phyloP scores from a whole-genome alignment of 2,329 filamentous ascomycete genomes.

The Penicillium olsonii region DNA sequence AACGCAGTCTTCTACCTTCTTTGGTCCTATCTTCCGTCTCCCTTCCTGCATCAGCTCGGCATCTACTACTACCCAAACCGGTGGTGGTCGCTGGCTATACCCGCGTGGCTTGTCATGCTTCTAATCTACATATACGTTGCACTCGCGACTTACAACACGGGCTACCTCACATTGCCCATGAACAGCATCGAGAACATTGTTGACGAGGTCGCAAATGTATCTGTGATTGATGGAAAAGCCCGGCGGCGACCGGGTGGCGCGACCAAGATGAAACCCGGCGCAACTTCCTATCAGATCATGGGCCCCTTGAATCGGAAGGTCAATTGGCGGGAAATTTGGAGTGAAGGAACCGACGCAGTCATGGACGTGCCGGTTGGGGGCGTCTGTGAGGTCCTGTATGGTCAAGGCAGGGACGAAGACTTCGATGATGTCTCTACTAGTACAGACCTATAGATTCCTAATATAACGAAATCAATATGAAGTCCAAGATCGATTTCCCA shows the following conservation, averaged over 20 bases:
- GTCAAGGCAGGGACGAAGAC: slow-evolving; percentile 53
- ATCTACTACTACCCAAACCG: slow-evolving; percentile 97
- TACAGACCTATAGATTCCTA: slow-evolving; percentile 12
- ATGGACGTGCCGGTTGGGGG: slow-evolving; percentile 95
- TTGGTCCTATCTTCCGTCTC: slow-evolving; percentile 90
- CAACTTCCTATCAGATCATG: slow-evolving; percentile 45
- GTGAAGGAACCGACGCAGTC: slow-evolving; percentile 89
- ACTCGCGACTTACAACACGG: slow-evolving; percentile 85
- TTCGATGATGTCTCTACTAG: slow-evolving; percentile 14
- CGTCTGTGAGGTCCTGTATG: slow-evolving; percentile 93
- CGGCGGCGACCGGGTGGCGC: slow-evolving; percentile 50
- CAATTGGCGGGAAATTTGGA: slow-evolving; percentile 85
- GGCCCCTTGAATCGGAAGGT: slow-evolving; percentile 46
- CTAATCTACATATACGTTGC: slow-evolving; percentile 94
- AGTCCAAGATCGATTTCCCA: neutral
- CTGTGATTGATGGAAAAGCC: slow-evolving; percentile 74
- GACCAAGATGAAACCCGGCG: slow-evolving; percentile 44
- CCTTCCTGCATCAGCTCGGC: slow-evolving; percentile 86
- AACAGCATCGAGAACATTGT: slow-evolving; percentile 83
- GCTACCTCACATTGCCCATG: slow-evolving; percentile 80
- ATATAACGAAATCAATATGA: neutral
- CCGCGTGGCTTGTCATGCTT: slow-evolving; percentile 83
- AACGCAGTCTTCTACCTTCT: slow-evolving; percentile 61
- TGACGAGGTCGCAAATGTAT: slow-evolving; percentile 84
- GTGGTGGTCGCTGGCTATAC: slow-evolving; percentile 95